These are phyloP conservation scores for Alternaria incomplexa DNA, from an alignment of 2,329 filamentous ascomycete genomes.

Conservation along the genomic window DNA sequence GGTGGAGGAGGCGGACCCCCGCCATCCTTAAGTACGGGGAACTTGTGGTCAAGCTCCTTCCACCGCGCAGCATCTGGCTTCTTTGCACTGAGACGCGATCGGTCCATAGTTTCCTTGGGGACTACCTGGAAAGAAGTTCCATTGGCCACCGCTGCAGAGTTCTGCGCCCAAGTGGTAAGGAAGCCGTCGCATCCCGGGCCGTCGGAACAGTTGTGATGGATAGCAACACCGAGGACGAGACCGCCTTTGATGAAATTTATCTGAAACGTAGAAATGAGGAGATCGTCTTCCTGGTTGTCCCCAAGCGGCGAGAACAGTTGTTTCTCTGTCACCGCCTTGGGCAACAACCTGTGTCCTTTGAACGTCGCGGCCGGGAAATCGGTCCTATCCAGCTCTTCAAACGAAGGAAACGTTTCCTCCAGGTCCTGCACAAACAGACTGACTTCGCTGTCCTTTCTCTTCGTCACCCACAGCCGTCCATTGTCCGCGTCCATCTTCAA, in stretches of 20 bases:
- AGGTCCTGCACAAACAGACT: constrained; percentile 17
- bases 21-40: constrained; percentile 13
- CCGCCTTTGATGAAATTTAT: constrained; percentile 37
- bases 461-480: constrained; percentile 23
- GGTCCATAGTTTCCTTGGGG: not conserved
- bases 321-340: not conserved
- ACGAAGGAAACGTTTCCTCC: constrained; percentile 18
- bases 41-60: not conserved
- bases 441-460: constrained; percentile 13
- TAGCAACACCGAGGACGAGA: constrained; percentile 31
- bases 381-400: constrained; percentile 16
- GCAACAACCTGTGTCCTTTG: not conserved
- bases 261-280: constrained; percentile 24
- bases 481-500: constrained; percentile 16
- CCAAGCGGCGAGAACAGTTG: not conserved
- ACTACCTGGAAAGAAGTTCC: constrained; percentile 14
- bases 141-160: constrained; percentile 19
- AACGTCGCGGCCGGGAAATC: constrained; percentile 12
- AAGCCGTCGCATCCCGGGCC: constrained; percentile 36
- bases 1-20: constrained; percentile 20
- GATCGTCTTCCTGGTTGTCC: not conserved
- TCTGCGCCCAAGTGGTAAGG: constrained; percentile 33
- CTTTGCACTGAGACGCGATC: not conserved
- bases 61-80: not conserved
- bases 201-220: constrained; percentile 32